Percentiles rank a stretch among this genome's conserved stretches.
Conservation (phyloP, 2,329 filamentous ascomycete species). For the Pyricularia grisea region DNA sequence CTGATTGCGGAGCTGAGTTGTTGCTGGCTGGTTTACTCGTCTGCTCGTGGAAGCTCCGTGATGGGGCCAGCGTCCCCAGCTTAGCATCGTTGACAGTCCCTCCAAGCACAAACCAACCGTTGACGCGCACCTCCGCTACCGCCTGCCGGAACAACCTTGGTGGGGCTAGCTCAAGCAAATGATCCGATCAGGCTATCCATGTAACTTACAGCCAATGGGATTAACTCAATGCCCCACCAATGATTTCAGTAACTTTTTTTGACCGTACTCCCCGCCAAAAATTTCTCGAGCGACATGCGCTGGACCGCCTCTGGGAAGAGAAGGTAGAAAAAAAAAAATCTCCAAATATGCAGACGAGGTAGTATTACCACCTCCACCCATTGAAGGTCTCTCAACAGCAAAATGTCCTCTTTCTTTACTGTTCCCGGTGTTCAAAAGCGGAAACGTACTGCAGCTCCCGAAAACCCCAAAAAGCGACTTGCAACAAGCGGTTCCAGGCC, state of each 20-base stretch:
- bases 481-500: constrained; percentile 34
- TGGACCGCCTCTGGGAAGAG: not conserved
- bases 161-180: constrained; percentile 8
- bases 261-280: not conserved
- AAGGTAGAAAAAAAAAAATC: constrained; percentile 5
- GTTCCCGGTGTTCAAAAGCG: constrained; percentile 79
- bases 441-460: constrained; percentile 55
- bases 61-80: not conserved
- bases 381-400: constrained; percentile 13
- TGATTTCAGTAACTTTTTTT: constrained; percentile 6
- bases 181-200: not conserved
- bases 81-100: not conserved
- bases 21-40: not conserved
- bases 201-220: constrained; percentile 1
- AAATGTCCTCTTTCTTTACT: constrained; percentile 96
- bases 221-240: not conserved
- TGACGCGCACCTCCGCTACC: constrained; percentile 33
- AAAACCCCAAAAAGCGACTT: constrained; percentile 50
- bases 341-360: constrained; percentile 2
- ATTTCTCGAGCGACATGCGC: not conserved
- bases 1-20: not conserved
- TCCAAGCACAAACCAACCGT: not conserved
- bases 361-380: not conserved
- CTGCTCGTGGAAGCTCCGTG: not conserved
- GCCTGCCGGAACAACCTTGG: constrained; percentile 20